phyloP scores from a whole-genome alignment of 306 rosid species.

The Trichosanthes truncata region DNA sequence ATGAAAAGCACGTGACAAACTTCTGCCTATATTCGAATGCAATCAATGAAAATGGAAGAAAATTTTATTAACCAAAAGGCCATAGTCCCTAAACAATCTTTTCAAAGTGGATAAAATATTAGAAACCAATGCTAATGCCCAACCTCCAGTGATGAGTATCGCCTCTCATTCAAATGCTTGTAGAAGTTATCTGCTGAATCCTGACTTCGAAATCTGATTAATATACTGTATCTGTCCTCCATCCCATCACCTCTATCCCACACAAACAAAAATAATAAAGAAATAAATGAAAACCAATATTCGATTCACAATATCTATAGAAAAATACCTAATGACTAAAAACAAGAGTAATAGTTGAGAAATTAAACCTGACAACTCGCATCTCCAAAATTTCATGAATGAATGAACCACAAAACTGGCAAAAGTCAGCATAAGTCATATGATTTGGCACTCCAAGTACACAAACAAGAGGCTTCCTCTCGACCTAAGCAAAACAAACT shows the following conservation, averaged over 20 bases:
- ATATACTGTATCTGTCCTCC: conserved; percentile 73
- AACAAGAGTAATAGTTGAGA: neutral
- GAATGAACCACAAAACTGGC: conserved; percentile 82
- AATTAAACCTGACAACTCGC: conserved; percentile 73
- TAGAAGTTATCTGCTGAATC: conserved; percentile 63
- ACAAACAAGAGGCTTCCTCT: conserved; percentile 64
- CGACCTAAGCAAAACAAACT: conserved; percentile 34
- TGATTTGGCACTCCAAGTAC: conserved; percentile 91
- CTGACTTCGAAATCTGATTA: conserved; percentile 69
- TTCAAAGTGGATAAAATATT: neutral
- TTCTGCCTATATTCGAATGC: conserved; percentile 39
- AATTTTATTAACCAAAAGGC: neutral
- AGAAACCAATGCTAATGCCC: neutral
- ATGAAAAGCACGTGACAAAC: conserved; percentile 65
- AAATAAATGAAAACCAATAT: neutral
- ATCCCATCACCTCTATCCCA: conserved; percentile 56
- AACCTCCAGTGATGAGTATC: conserved; percentile 87
- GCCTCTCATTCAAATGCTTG: conserved; percentile 55
- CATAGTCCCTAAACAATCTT: neutral
- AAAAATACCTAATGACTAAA: neutral
- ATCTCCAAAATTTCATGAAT: conserved; percentile 72
- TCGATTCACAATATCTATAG: neutral
- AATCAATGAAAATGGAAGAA: neutral
- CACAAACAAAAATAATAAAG: neutral
- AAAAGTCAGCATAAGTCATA: conserved; percentile 95